Evolutionary conservation across 139 green algal species (phyloP), one percentile per base, ranked within the genome.

Genomic region (Chlorella sp.): DNA sequence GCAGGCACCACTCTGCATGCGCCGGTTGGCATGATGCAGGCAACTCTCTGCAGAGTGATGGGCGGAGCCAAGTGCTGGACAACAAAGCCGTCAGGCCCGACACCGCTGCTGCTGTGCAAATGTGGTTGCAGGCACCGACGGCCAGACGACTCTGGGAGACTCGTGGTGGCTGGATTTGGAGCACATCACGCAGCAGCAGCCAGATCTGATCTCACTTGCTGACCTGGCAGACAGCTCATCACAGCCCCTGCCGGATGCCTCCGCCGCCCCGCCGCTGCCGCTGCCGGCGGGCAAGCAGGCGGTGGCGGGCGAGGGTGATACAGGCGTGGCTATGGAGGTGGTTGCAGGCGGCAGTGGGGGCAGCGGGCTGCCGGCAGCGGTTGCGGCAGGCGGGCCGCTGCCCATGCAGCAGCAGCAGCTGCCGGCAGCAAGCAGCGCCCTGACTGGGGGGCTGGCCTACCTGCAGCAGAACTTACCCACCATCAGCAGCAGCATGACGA

Each of bases 131-230:
- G 83, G 86, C 73, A 89, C 86, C 20, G 80, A 89, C 30, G 86
- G 86, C 19, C 40, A 32, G 62, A 73, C 86, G 22, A 86, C 80
- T 24, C 80, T 89, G 36, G 86, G 86, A 0, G 86, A 89, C 32
- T 68, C 73, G 24, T 89, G 86, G 86, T 89, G 86, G 86, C 73
- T 89, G 58, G 41, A 79, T 38, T 14, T 89, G 64, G 86, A 89
- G 48, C 81, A 89, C 51, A 75, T 86, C 24, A 56, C 38, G 20
- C 36, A 38, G 32, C 51, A 73, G 1, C 77, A 78, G 74, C 76
- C 83, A 34, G 72, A 83, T 58, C 73, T 87, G 26, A 68, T 87
- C n/a, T 79, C 83, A 32, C 44, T 82, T 14, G 70, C 44, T 32
- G 82, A 86, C 74, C 22, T 86, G 41, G 82, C 48, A 22, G 34